Conservation (phyloP, 331 rosid genomes). For the Acacia pycnantha region DNA sequence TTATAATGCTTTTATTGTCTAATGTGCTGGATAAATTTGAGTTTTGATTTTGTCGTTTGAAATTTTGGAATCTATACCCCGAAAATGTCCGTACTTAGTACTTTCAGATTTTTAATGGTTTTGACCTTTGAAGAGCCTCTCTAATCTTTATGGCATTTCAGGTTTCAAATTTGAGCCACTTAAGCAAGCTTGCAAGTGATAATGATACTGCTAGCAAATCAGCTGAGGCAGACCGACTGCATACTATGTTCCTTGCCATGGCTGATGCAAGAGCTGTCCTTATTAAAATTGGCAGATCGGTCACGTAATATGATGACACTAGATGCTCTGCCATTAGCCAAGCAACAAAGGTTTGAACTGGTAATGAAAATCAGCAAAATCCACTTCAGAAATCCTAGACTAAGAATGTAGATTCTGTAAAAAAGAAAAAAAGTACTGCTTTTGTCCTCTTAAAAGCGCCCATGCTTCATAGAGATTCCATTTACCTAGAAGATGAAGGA, state of each 20-base stretch:
- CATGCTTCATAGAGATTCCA: no score
- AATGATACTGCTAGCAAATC: slow-evolving; percentile 83
- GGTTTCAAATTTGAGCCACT: slow-evolving; percentile 93
- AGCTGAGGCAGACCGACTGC: slow-evolving; percentile 87
- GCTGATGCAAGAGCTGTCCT: no score
- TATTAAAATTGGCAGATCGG: no score
- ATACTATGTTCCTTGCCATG: slow-evolving; percentile 43
- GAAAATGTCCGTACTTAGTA: neutral
- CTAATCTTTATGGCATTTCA: slow-evolving; percentile 35
- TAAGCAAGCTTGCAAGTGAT: slow-evolving; percentile 96
- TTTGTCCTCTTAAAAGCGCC: no score
- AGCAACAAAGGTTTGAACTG: slow-evolving; percentile 62
- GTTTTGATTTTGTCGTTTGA: neutral
- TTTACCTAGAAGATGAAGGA: neutral
- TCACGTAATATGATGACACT: slow-evolving; percentile 38
- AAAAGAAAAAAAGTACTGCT: no score
- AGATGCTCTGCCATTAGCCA: slow-evolving; percentile 78
- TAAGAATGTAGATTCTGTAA: no score
- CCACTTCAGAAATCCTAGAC: no score
- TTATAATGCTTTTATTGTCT: neutral
- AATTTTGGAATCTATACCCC: slow-evolving; percentile 3
- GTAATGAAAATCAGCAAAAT: no score
- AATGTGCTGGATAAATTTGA: neutral
- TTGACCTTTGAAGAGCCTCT: slow-evolving; percentile 22
- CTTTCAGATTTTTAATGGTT: neutral